Evolutionary conservation across 768 basidiomycete species (phyloP).

Genomic region (Chalciporus sphaerocephalus): DNA sequence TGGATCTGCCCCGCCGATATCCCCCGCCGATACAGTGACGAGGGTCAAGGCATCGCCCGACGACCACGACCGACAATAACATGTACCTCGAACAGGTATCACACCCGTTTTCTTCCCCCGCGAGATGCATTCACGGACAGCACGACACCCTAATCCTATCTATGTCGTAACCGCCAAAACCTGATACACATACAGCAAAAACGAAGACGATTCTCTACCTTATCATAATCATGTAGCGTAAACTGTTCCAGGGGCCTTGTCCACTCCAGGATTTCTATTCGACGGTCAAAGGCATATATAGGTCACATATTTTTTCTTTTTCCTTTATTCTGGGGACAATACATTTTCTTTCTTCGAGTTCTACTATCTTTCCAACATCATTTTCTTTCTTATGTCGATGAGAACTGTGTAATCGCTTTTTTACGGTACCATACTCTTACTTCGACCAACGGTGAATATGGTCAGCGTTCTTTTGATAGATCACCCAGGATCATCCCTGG

Average conservation of each 20-base stretch:
- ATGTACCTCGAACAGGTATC: background rate
- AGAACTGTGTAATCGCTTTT: slow-evolving; percentile 1
- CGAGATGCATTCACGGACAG: too few relatives aligned
- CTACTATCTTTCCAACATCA: background rate
- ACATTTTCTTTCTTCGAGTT: background rate
- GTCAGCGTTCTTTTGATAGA: too few relatives aligned
- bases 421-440: background rate
- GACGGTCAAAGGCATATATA: too few relatives aligned
- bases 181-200: too few relatives aligned
- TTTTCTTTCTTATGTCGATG: background rate
- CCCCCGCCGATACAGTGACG: background rate
- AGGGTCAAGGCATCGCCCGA: background rate
- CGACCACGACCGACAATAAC: slow-evolving; percentile 1
- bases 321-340: background rate
- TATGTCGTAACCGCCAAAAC: too few relatives aligned
- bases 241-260: too few relatives aligned
- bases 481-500: too few relatives aligned
- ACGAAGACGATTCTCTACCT: too few relatives aligned
- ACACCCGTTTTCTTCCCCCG: background rate
- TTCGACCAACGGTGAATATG: background rate
- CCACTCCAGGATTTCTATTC: too few relatives aligned
- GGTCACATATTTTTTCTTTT: background rate
- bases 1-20: too few relatives aligned
- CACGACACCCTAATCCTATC: too few relatives aligned
- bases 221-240: too few relatives aligned